Percentiles rank a stretch among this genome's conserved stretches.
Evolutionary conservation across 768 basidiomycete genomes (phyloP).

Genomic region (Trametes sanguinea): DNA sequence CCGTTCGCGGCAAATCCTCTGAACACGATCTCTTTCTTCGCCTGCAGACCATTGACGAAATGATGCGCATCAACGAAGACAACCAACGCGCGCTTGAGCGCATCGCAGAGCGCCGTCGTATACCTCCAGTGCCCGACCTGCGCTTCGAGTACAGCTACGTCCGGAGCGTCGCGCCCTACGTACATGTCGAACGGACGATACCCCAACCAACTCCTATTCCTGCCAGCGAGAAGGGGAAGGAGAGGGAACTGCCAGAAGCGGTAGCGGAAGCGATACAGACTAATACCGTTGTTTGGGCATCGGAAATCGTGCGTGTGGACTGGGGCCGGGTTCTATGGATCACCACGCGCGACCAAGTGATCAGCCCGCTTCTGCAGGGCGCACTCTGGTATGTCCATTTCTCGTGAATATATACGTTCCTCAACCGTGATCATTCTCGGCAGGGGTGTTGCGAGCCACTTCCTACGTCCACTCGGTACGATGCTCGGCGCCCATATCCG

Average conservation of each 20-base stretch:
- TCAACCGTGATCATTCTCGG: not conserved
- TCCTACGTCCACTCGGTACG: conserved; percentile 40
- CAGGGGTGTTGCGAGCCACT: conserved; percentile 51
- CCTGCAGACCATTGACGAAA: conserved; percentile 20
- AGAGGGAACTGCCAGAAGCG: conserved; percentile 29
- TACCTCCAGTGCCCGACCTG: conserved; percentile 70
- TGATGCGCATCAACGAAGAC: conserved; percentile 13
- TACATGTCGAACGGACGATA: conserved; percentile 40
- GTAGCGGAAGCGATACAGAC: conserved; percentile 30
- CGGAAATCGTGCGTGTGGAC: conserved; percentile 35
- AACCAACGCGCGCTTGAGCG: conserved; percentile 10
- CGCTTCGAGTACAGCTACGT: conserved; percentile 77
- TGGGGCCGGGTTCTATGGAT: conserved; percentile 65
- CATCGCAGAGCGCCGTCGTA: conserved; percentile 28
- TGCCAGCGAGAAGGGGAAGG: conserved; percentile 36
- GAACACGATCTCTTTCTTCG: conserved; percentile 18
- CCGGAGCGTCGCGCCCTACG: conserved; percentile 55
- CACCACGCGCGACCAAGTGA: conserved; percentile 66
- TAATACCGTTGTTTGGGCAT: not conserved
- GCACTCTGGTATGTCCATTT: conserved; percentile 54
- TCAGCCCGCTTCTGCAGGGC: conserved; percentile 69
- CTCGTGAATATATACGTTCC: too few relatives aligned
- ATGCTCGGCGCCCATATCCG: conserved; percentile 24
- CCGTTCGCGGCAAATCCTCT: not conserved
- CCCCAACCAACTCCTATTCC: conserved; percentile 5